Conservation (phyloP, 2,329 filamentous ascomycete genomes). For the Cryphonectria parasitica region DNA sequence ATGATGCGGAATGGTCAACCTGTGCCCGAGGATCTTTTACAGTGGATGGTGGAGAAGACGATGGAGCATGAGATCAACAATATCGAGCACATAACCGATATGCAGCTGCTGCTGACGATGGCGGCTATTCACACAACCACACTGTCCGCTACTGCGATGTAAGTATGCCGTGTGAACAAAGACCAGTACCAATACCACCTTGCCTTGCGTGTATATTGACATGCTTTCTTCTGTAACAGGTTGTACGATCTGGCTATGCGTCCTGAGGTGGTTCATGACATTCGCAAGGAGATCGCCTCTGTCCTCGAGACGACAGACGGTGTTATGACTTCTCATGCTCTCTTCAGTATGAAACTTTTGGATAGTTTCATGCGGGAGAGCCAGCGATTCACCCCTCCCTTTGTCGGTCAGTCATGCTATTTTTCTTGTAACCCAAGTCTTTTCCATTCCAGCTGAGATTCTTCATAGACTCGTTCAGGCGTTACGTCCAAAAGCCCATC, state of each 20-base stretch:
- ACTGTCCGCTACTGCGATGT: constrained; percentile 45
- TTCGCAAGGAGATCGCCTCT: constrained; percentile 51
- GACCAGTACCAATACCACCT: neutral
- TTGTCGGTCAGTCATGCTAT: constrained; percentile 37
- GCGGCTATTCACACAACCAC: constrained; percentile 53
- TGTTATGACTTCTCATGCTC: constrained; percentile 28
- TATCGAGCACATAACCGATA: constrained; percentile 41
- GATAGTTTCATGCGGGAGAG: constrained; percentile 30
- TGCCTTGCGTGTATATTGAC: neutral
- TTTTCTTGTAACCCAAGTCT: neutral
- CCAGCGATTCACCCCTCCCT: constrained; percentile 26
- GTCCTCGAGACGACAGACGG: constrained; percentile 38
- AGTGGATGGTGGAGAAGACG: constrained; percentile 42
- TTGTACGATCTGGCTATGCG: constrained; percentile 52
- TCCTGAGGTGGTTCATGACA: constrained; percentile 52
- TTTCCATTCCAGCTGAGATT: neutral
- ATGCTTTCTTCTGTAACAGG: neutral
- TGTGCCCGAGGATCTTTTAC: constrained; percentile 45
- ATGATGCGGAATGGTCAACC: constrained; percentile 9
- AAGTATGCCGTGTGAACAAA: constrained; percentile 20
- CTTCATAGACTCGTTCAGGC: constrained; percentile 45
- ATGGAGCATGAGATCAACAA: constrained; percentile 14
- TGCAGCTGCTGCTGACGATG: constrained; percentile 45
- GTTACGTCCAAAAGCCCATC: constrained; percentile 51
- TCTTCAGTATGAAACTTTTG: constrained; percentile 30